Base-by-base conservation (phyloP, 306 rosid species). In the Abrus precatorius region DNA sequence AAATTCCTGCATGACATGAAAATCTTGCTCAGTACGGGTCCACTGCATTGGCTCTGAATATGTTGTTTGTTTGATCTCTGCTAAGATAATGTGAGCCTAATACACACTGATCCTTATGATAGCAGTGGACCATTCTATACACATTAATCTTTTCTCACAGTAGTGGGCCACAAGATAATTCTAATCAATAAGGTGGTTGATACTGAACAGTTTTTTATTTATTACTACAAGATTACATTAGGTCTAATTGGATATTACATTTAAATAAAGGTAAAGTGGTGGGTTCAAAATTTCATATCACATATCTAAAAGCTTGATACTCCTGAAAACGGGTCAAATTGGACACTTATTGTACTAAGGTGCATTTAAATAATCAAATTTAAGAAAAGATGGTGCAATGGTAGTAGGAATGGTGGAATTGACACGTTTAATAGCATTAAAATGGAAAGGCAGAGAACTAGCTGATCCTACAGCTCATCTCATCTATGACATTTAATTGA, bases 401-500 rank as follows among this genome's bases (percentile, higher is more conserved):
- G 28, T 33, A 27, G 8, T 7, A 67, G n/a, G 52, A 47, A 14
- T 20, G 20, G 20, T 20, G 20, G 47, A 68, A 45, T 6, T 27
- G 29, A 55, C 7, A 27, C 10, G 5, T 40, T 40, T 5, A 27
- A 4, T 41, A 7, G 79, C 69, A 59, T 14, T 44, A 1, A 30
- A 66, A 56, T 68, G 5, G 2, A 27, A 67, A 67, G 47, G 6
- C 34, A 79, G 48, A 72, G 43, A 70, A 59, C 20, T 66, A 47
- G 47, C 48, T 55, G 13, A 33, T 59, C 10, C 36, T 49, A 71
- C 78, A 49, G 78, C 83, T 71, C 78, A 72, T 12, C 33, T 33
- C 55, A 68, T 32, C 70, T 34, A 40, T 43, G 75, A 32, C 76
- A 80, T 54, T 73, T 40, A 73, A 73, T 80, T 72, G 32, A 7